Evolutionary conservation across 164 flowering plant genomes (phyloP).

Genomic region (Liriodendron chinense): DNA sequence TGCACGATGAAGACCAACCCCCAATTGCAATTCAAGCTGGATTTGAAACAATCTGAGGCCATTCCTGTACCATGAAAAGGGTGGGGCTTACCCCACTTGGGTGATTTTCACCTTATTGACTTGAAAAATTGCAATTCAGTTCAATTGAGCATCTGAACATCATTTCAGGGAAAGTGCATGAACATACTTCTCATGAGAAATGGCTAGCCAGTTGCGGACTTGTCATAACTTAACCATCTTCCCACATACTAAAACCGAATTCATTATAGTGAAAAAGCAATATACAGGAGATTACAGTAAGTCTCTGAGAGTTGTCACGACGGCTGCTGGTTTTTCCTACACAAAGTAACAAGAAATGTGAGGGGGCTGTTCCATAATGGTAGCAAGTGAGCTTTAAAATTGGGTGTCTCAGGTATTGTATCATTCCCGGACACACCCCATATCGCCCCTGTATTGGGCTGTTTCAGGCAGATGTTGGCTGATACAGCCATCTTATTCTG

Average conservation of each 20-base stretch:
- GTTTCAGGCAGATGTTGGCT: too few species aligned
- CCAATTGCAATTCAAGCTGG: too few species aligned
- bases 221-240: neutral
- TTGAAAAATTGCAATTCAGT: neutral
- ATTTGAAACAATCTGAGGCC: too few species aligned
- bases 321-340: constrained; percentile 18
- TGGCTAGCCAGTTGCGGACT: neutral
- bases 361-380: neutral
- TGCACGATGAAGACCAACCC: too few species aligned
- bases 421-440: too few species aligned
- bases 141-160: neutral
- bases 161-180: neutral
- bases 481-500: too few species aligned
- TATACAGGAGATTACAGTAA: constrained; percentile 5
- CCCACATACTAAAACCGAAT: neutral
- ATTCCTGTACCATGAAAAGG: too few species aligned
- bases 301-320: constrained; percentile 22
- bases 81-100: too few species aligned
- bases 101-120: too few species aligned
- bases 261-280: neutral
- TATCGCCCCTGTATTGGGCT: too few species aligned
- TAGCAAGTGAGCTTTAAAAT: too few species aligned
- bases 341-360: neutral
- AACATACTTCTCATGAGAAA: neutral
- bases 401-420: too few species aligned